phyloP scores from a whole-genome alignment of 345 rosid genomes.

The Lepidium sativum region DNA sequence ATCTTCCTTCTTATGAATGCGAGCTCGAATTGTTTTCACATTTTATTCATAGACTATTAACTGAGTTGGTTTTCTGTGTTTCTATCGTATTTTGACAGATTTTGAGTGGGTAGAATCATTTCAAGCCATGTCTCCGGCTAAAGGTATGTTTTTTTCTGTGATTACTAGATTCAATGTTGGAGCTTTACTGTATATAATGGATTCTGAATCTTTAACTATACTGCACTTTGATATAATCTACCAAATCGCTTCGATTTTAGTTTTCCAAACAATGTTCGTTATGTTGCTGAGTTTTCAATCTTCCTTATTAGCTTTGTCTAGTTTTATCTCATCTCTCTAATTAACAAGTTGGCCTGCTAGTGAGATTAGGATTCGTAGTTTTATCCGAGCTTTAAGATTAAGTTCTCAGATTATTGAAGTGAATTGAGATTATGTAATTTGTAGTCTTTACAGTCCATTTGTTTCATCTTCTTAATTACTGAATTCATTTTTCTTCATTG shows the following conservation, averaged over 20 bases:
- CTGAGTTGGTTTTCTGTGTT: neutral
- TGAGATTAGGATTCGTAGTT: neutral
- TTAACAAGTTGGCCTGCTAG: neutral
- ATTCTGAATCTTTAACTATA: neutral
- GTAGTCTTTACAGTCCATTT: too few species aligned
- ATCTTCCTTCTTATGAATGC: neutral
- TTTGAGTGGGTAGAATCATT: constrained; percentile 8
- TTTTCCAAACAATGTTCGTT: neutral
- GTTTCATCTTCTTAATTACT: too few species aligned
- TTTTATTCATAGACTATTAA: neutral
- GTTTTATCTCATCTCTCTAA: neutral
- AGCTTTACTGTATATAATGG: neutral
- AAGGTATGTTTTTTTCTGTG: constrained; percentile 16
- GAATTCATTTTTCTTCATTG: neutral
- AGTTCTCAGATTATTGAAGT: neutral
- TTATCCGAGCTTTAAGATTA: neutral
- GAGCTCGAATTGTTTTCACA: neutral
- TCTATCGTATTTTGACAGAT: neutral
- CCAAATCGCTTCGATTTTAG: neutral
- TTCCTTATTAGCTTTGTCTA: neutral
- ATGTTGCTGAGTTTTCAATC: neutral
- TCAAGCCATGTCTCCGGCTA: constrained; percentile 28
- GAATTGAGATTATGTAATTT: too few species aligned
- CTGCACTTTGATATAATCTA: neutral
- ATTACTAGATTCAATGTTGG: neutral